Base-by-base conservation (phyloP, 2,329 filamentous ascomycete genomes). In the Fusarium nygamai region DNA sequence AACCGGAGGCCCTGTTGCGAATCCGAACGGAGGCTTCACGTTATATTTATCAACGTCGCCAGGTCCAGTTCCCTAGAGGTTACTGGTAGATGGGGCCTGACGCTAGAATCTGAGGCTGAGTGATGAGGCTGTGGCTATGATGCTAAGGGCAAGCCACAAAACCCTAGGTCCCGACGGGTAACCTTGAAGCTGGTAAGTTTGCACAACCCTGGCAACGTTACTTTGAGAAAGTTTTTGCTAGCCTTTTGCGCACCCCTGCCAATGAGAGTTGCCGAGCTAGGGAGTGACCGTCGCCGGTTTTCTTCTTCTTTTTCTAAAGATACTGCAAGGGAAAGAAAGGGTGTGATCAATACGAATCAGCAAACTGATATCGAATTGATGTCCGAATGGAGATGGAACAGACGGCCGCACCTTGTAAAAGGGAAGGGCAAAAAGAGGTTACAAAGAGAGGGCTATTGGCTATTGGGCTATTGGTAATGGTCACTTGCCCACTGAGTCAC, bases 121-220 rank as follows among this genome's bases (percentile, higher is more conserved):
- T 41, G 58, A 59, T 65, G 71, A 62, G 71, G 67, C 54, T 61
- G 43, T 71, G 67, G 50, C 57, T 38, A 53, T 71, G 41, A 34
- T 64, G 31, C 39, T 65, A 69, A 71, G 61, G 47, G 58, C 64
- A 71, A 66, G 72, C 73, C 71, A 75, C 62, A 67, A 48, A 46
- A 36, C 31, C 50, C 60, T 65, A 59, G 53, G 44, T 34, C 36
- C 34, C 22, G 33, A 69, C 58, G 56, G 66, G 64, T 70, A 48
- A 34, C 48, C 11, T 53, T 19, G 33, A 24, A 39, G 46, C 31
- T 53, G 50, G 64, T 66, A 72, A 61, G 33, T 59, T 51, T 68
- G 67, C 67, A 64, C 71, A 39, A 67, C 63, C 65, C 29, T 68
- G 46, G 65, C 63, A 78, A 77, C 75, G 75, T 77, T 77, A 74